A percentile compares a stretch with the other conserved stretches of the same genome.
phyloP scores from a whole-genome alignment of 257 asterid genomes.

The Jasminum sambac region DNA sequence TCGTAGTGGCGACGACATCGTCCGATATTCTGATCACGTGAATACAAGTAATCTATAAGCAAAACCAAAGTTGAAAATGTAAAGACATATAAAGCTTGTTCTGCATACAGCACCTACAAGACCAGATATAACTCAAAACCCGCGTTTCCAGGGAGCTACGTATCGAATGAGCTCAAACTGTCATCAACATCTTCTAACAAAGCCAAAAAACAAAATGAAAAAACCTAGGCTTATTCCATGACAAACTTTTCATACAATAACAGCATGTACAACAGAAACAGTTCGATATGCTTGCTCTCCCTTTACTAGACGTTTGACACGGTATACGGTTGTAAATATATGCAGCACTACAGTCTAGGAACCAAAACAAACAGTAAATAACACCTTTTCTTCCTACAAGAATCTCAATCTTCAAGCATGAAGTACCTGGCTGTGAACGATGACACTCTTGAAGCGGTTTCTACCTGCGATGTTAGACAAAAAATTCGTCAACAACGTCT shows the following conservation, averaged over 20 bases:
- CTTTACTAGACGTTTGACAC: not conserved
- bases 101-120: not conserved
- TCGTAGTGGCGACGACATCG: too few relatives aligned
- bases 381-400: not conserved
- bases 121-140: not conserved
- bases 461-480: constrained; percentile 41
- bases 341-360: constrained; percentile 7
- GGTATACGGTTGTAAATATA: not conserved
- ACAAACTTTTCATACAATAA: constrained; percentile 5
- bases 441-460: constrained; percentile 32
- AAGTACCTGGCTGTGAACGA: constrained; percentile 44
- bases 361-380: constrained; percentile 4
- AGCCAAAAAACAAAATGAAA: not conserved
- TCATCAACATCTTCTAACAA: not conserved
- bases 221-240: not conserved
- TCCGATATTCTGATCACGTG: too few relatives aligned
- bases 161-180: not conserved
- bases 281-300: constrained; percentile 1
- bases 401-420: constrained; percentile 34
- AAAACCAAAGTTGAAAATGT: not conserved
- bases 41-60: not conserved
- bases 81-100: not conserved
- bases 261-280: not conserved
- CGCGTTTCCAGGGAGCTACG: not conserved
- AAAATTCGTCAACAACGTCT: constrained; percentile 35